Evolutionary conservation across 2,329 filamentous ascomycete genomes (phyloP).

Genomic region (Aureobasidium lini): DNA sequence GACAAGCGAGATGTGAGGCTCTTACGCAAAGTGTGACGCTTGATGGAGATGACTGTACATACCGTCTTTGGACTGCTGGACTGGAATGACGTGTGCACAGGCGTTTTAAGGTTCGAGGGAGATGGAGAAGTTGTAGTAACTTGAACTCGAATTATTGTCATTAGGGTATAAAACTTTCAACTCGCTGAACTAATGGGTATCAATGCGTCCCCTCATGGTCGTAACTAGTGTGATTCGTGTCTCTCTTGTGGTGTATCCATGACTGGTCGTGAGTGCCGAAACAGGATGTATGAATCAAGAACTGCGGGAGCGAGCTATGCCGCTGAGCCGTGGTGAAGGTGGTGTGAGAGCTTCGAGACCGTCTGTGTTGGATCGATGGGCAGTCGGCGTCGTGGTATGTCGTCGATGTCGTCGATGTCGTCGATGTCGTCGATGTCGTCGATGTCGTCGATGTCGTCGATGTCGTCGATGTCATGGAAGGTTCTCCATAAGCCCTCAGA

Average conservation of each 20-base stretch:
- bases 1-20: neutral
- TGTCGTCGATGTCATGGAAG: neutral
- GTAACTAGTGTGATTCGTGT: slow-evolving; percentile 7
- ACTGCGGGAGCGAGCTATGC: slow-evolving; percentile 6
- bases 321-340: slow-evolving; percentile 4
- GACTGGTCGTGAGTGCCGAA: slow-evolving; percentile 3
- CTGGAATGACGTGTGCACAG: no score
- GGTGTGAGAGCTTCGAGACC: neutral
- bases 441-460: neutral
- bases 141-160: slow-evolving; percentile 1
- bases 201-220: slow-evolving; percentile 10
- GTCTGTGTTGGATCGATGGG: neutral
- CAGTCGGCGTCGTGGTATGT: neutral
- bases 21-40: no score
- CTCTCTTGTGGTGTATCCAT: slow-evolving; percentile 6
- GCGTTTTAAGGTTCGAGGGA: neutral
- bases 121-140: neutral
- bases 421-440: neutral
- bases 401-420: neutral
- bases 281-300: neutral
- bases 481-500: neutral
- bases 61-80: no score
- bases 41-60: no score
- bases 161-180: slow-evolving; percentile 11
- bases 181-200: slow-evolving; percentile 12